A percentile compares a stretch with the other conserved stretches of the same genome.
These are phyloP conservation scores for Hypomyces rosellus DNA, from an alignment of 2,329 filamentous ascomycete species.

Conservation along the genomic window DNA sequence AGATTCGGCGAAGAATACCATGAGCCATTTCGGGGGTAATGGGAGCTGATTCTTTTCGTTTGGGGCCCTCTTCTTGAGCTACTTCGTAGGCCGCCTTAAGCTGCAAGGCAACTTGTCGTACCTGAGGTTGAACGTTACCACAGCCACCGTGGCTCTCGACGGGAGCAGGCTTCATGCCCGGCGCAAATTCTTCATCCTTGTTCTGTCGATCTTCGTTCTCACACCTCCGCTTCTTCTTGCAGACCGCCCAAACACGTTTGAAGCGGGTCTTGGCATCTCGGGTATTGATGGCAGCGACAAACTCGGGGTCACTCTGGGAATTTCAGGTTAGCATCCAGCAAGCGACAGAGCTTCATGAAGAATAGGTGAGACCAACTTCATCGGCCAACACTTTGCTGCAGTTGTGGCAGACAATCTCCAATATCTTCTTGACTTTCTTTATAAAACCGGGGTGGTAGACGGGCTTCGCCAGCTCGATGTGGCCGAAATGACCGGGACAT, in stretches of 20 bases:
- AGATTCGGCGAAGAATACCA: slow-evolving; percentile 80
- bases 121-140: slow-evolving; percentile 81
- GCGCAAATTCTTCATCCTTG: slow-evolving; percentile 62
- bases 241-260: slow-evolving; percentile 83
- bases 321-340: slow-evolving; percentile 55
- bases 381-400: slow-evolving; percentile 97
- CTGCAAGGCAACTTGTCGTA: slow-evolving; percentile 80
- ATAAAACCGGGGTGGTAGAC: slow-evolving; percentile 95
- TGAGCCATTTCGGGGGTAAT: slow-evolving; percentile 82
- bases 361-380: slow-evolving; percentile 74
- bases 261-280: slow-evolving; percentile 94
- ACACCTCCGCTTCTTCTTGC: slow-evolving; percentile 81
- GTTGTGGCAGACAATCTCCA: slow-evolving; percentile 98
- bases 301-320: slow-evolving; percentile 74
- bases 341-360: slow-evolving; percentile 48
- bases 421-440: slow-evolving; percentile 97
- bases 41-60: slow-evolving; percentile 68
- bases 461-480: slow-evolving; percentile 94
- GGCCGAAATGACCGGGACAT: slow-evolving; percentile 96
- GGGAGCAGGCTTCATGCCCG: slow-evolving; percentile 47
- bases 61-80: slow-evolving; percentile 59
- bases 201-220: slow-evolving; percentile 69
- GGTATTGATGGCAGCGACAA: slow-evolving; percentile 71
- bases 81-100: slow-evolving; percentile 70
- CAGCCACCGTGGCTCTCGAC: slow-evolving; percentile 73